These are phyloP conservation scores for Anthracocystis setariae DNA, from an alignment of 1,284 basidiomycete species.

Conservation along the genomic window DNA sequence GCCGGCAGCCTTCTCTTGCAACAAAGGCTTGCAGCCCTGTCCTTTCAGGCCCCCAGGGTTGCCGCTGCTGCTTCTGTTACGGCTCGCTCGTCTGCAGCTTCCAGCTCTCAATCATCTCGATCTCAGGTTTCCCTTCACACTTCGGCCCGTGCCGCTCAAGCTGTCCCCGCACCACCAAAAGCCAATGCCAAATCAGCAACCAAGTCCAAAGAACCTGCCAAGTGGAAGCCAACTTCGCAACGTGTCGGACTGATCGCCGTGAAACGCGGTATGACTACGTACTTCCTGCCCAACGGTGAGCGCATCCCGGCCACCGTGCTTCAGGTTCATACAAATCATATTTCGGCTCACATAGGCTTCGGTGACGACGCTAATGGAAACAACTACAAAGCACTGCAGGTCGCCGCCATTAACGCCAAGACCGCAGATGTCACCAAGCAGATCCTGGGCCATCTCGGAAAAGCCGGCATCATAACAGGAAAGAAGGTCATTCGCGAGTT, in stretches of 20 bases:
- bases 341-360: constrained; percentile 54
- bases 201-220: constrained; percentile 9
- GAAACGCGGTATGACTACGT: constrained; percentile 93
- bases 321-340: constrained; percentile 75
- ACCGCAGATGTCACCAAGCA: constrained; percentile 76
- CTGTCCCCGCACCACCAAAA: constrained; percentile 16
- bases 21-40: constrained; percentile 26
- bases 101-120: constrained; percentile 1
- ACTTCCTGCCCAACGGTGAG: constrained; percentile 90
- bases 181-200: constrained; percentile 6
- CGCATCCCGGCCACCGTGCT: constrained; percentile 91
- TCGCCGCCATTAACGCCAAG: constrained; percentile 72
- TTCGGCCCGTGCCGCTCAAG: constrained; percentile 18
- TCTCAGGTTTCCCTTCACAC: constrained; percentile 27
- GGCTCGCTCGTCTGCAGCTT: constrained; percentile 6
- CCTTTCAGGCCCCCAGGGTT: constrained; percentile 19
- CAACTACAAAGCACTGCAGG: constrained; percentile 66
- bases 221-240: constrained; percentile 85
- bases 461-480: constrained; percentile 78
- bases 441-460: constrained; percentile 89
- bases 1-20: constrained; percentile 39
- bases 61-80: constrained; percentile 13
- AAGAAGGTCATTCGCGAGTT: constrained; percentile 93
- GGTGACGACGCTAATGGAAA: constrained; percentile 16
- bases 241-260: constrained; percentile 88